phyloP scores from a whole-genome alignment of 2,329 filamentous ascomycete genomes.

The Pseudocercospora ulei region DNA sequence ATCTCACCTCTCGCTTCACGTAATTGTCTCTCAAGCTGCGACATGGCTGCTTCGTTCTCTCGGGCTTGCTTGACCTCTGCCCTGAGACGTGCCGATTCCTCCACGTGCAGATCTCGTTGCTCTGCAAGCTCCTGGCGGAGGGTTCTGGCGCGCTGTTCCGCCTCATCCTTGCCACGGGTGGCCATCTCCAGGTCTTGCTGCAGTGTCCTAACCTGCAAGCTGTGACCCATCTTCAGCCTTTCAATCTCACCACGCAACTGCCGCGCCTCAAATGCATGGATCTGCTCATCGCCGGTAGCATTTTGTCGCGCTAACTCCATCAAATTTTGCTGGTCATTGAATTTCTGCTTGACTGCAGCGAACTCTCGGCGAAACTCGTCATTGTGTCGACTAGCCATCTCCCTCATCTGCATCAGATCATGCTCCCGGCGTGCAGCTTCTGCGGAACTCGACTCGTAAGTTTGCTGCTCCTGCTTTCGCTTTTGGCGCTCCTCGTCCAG shows the following conservation, averaged over 20 bases:
- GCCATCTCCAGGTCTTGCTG: slow-evolving; percentile 24
- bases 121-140: slow-evolving; percentile 26
- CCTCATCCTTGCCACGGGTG: slow-evolving; percentile 19
- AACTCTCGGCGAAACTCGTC: slow-evolving; percentile 24
- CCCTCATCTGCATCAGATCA: slow-evolving; percentile 24
- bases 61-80: slow-evolving; percentile 20
- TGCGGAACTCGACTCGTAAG: slow-evolving; percentile 18
- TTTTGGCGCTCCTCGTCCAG: slow-evolving; percentile 25
- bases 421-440: slow-evolving; percentile 23
- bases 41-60: slow-evolving; percentile 17
- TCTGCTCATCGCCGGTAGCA: slow-evolving; percentile 9
- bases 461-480: slow-evolving; percentile 21
- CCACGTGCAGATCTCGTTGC: slow-evolving; percentile 20
- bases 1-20: slow-evolving; percentile 21
- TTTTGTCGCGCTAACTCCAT: slow-evolving; percentile 14
- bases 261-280: slow-evolving; percentile 21
- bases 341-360: slow-evolving; percentile 21
- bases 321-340: slow-evolving; percentile 17
- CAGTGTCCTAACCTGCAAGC: slow-evolving; percentile 16
- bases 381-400: slow-evolving; percentile 22
- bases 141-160: slow-evolving; percentile 20
- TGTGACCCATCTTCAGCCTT: slow-evolving; percentile 16
- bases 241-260: slow-evolving; percentile 21
- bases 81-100: slow-evolving; percentile 22
- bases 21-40: slow-evolving; percentile 23